Conservation (phyloP, 208 protist genomes). For the Leishmania martiniquensis region DNA sequence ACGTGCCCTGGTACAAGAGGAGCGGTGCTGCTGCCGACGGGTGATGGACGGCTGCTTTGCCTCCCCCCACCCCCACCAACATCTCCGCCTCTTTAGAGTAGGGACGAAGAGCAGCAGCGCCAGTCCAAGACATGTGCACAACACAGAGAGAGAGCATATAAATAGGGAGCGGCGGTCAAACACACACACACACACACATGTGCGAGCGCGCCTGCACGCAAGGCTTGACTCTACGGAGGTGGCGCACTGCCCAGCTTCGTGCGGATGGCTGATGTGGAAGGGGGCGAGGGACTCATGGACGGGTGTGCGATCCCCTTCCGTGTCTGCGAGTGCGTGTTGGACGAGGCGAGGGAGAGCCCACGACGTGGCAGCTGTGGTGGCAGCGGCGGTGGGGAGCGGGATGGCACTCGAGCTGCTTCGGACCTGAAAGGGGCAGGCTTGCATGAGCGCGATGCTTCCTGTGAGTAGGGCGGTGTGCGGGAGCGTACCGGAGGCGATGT, state of each 20-base stretch:
- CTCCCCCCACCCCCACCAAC: too few relatives aligned
- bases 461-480: slow-evolving; percentile 2
- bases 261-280: not conserved
- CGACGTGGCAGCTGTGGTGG: not conserved
- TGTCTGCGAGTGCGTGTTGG: not conserved
- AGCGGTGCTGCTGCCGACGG: too few relatives aligned
- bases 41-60: not conserved
- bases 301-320: not conserved
- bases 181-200: not conserved
- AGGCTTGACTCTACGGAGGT: not conserved
- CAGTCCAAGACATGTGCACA: not conserved
- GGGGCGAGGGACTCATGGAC: slow-evolving; percentile 7
- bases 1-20: not conserved
- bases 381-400: slow-evolving; percentile 11
- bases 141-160: not conserved
- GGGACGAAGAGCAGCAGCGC: too few relatives aligned
- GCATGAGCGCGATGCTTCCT: not conserved
- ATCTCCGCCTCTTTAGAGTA: too few relatives aligned
- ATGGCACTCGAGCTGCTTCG: not conserved
- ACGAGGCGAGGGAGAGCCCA: slow-evolving; percentile 3
- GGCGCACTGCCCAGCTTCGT: not conserved
- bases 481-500: not conserved
- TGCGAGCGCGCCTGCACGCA: not conserved
- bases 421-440: not conserved
- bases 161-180: not conserved